Evolutionary conservation across 2,329 filamentous ascomycete genomes (phyloP).

Genomic region (Curvularia spicifera): DNA sequence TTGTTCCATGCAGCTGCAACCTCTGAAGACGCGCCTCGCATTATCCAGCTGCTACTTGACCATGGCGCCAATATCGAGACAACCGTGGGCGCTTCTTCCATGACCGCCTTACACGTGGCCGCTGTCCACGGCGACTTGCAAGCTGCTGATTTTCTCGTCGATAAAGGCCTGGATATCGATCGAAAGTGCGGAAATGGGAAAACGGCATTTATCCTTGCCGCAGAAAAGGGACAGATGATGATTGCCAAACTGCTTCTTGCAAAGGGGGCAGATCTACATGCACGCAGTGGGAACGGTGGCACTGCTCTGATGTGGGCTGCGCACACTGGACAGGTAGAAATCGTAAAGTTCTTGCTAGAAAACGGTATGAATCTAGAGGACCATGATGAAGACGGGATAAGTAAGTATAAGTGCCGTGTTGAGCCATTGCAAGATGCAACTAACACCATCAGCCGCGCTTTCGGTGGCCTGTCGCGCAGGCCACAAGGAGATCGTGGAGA

Average conservation of each 20-base stretch:
- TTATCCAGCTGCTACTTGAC: slow-evolving; percentile 29
- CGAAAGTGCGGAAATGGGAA: slow-evolving; percentile 8
- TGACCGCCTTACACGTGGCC: background rate
- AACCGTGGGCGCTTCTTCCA: background rate
- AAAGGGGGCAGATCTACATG: slow-evolving; percentile 27
- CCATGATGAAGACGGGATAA: background rate
- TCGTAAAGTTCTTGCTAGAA: background rate
- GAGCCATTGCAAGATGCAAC: background rate
- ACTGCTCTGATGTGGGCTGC: slow-evolving; percentile 28
- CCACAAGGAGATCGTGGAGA: slow-evolving; percentile 18
- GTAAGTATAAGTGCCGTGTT: background rate
- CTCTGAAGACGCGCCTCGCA: slow-evolving; percentile 7
- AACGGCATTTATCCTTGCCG: slow-evolving; percentile 32
- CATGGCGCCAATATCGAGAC: slow-evolving; percentile 22
- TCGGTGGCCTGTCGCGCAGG: slow-evolving; percentile 22
- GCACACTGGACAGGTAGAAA: slow-evolving; percentile 19
- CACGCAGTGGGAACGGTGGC: slow-evolving; percentile 18
- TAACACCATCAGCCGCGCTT: background rate
- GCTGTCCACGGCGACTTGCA: background rate
- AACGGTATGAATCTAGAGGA: background rate
- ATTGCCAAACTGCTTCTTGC: slow-evolving; percentile 26
- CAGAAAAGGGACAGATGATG: slow-evolving; percentile 22
- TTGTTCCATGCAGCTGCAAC: slow-evolving; percentile 20
- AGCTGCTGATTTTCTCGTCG: background rate
- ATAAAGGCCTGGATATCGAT: background rate